Percentiles rank a stretch among this genome's conserved stretches.
phyloP scores from a whole-genome alignment of 352 stramenopile species.

The Globisporangium canariense region DNA sequence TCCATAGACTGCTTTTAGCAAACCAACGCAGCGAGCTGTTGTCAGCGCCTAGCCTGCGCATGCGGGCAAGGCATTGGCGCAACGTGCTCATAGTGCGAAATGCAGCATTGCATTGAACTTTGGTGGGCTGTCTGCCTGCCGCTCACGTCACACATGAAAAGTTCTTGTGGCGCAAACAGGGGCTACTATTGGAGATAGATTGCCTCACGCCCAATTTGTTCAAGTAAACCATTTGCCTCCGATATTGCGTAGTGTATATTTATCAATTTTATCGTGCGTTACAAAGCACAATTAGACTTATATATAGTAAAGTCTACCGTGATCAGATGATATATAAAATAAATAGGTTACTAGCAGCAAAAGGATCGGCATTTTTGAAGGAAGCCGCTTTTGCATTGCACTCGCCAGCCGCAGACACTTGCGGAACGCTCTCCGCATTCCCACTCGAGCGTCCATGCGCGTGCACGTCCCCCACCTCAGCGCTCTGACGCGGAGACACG shows the following conservation, averaged over 20 bases:
- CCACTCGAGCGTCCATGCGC: conserved; percentile 6
- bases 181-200: conserved; percentile 1
- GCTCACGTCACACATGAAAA: conserved; percentile 3
- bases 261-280: background rate
- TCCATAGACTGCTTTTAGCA: no score
- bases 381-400: background rate
- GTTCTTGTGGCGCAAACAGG: conserved; percentile 11
- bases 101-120: conserved; percentile 1
- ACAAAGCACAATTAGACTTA: background rate
- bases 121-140: background rate
- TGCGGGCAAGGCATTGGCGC: background rate
- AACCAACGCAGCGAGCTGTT: no score
- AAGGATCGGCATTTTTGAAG: conserved; percentile 11
- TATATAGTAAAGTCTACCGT: background rate
- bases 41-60: no score
- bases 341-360: background rate
- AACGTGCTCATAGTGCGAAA: background rate
- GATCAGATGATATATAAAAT: background rate
- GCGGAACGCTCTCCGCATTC: background rate
- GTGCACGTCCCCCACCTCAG: background rate
- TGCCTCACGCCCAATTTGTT: background rate
- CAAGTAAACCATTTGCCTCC: background rate
- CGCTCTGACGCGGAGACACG: conserved; percentile 3
- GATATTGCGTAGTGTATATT: background rate
- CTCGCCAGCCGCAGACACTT: background rate